phyloP scores from a whole-genome alignment of 2,329 filamentous ascomycete species.

The Xylariaceae sp. region DNA sequence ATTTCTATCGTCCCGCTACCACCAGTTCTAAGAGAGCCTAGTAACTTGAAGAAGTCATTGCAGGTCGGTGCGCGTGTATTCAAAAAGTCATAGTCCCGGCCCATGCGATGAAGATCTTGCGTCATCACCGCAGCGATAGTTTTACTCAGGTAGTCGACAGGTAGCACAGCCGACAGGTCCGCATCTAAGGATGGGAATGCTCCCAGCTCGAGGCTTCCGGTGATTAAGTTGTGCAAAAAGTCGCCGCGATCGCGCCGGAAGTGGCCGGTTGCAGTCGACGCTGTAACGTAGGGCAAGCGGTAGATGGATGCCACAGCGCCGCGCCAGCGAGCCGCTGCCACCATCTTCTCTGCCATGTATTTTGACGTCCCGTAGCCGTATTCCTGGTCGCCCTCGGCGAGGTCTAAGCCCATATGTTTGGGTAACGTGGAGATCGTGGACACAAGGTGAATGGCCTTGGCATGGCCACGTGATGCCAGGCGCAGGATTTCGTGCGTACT shows the following conservation, averaged over 20 bases:
- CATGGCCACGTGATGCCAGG: constrained; percentile 35
- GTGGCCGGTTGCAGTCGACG: constrained; percentile 34
- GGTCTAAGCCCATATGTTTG: constrained; percentile 34
- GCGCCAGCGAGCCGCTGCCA: constrained; percentile 37
- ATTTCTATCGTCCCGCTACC: constrained; percentile 28
- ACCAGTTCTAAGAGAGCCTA: constrained; percentile 25
- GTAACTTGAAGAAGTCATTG: constrained; percentile 34
- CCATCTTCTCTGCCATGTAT: constrained; percentile 35
- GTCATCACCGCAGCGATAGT: constrained; percentile 36
- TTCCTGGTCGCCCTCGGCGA: constrained; percentile 35
- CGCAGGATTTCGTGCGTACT: constrained; percentile 40
- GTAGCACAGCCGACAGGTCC: constrained; percentile 36
- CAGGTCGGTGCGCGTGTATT: constrained; percentile 33
- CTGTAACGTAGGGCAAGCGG: constrained; percentile 38
- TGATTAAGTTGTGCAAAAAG: constrained; percentile 39
- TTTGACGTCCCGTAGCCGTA: constrained; percentile 40
- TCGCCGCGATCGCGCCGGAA: constrained; percentile 40
- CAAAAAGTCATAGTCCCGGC: constrained; percentile 38
- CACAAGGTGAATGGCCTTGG: constrained; percentile 38
- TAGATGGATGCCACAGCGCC: constrained; percentile 36
- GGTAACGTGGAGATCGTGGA: constrained; percentile 40
- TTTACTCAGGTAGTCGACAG: constrained; percentile 38
- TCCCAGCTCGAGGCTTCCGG: constrained; percentile 37
- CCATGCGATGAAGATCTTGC: constrained; percentile 27
- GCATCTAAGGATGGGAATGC: constrained; percentile 36